phyloP scores from a whole-genome alignment of 495 filamentous ascomycete genomes.

The Penicillium lividum region DNA sequence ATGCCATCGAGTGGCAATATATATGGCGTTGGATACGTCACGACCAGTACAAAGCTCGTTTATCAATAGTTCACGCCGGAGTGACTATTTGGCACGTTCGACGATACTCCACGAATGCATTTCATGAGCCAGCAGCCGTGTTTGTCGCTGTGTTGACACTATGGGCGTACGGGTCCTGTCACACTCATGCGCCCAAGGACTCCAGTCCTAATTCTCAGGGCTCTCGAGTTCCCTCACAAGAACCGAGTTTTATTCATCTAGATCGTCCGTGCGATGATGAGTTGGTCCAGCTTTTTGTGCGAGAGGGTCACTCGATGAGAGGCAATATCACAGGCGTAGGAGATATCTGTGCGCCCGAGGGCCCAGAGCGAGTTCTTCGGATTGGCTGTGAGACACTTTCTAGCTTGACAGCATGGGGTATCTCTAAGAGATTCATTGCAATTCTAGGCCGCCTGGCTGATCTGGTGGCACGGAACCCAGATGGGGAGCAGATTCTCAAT shows the following conservation, averaged over 20 bases:
- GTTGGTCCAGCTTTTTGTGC: conserved; percentile 53
- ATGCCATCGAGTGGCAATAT: conserved; percentile 43
- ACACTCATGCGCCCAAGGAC: conserved; percentile 18
- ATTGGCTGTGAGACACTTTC: conserved; percentile 45
- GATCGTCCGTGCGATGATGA: conserved; percentile 57
- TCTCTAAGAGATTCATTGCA: conserved; percentile 34
- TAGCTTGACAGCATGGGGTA: conserved; percentile 41
- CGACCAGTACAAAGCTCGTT: conserved; percentile 56
- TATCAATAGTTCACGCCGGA: conserved; percentile 57
- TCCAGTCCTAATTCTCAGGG: conserved; percentile 12
- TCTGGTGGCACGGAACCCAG: conserved; percentile 14
- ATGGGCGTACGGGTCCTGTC: conserved; percentile 53
- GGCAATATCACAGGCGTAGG: conserved; percentile 51
- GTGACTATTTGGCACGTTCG: conserved; percentile 51
- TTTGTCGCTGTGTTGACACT: conserved; percentile 51
- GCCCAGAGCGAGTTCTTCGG: conserved; percentile 41
- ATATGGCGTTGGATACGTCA: conserved; percentile 51
- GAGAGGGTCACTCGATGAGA: conserved; percentile 48
- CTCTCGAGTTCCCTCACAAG: conserved; percentile 12
- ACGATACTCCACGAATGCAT: conserved; percentile 47
- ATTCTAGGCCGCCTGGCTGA: conserved; percentile 35
- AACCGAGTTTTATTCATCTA: conserved; percentile 46
- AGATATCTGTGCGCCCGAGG: conserved; percentile 46
- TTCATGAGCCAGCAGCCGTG: conserved; percentile 51
- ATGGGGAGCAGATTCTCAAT: conserved; percentile 8